phyloP scores from a whole-genome alignment of 345 rosid genomes.

The Citrus trifoliata region DNA sequence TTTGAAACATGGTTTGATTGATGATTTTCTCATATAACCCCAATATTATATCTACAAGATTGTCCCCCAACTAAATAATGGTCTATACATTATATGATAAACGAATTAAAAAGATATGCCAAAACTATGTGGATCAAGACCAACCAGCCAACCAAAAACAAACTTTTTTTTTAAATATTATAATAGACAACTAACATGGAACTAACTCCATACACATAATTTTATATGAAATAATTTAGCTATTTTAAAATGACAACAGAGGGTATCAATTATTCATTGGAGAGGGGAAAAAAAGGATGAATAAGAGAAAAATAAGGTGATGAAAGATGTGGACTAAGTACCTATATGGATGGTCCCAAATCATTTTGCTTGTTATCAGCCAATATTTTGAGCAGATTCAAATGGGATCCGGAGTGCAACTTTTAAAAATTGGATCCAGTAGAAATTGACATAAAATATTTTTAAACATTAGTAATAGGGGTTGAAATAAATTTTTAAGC shows the following conservation, averaged over 20 bases:
- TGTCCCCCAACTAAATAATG: neutral
- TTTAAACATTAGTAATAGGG: neutral
- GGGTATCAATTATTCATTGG: neutral
- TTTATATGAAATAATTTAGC: neutral
- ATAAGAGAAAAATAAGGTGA: neutral
- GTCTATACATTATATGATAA: neutral
- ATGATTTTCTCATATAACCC: neutral
- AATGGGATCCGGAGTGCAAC: neutral
- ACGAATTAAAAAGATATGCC: neutral
- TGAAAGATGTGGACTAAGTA: neutral
- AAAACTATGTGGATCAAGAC: neutral
- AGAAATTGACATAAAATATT: neutral
- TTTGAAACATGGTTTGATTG: neutral
- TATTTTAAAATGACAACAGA: neutral
- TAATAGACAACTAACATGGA: neutral
- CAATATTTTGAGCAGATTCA: neutral
- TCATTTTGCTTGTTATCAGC: neutral
- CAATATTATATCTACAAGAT: neutral
- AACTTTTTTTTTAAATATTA: neutral
- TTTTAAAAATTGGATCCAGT: neutral
- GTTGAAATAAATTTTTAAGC: neutral
- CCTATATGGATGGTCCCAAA: neutral
- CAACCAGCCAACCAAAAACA: neutral
- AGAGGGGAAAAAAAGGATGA: neutral
- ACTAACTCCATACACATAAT: neutral